phyloP scores from a whole-genome alignment of 805 yeast species.

The Cyberlindnera xishuangbannaensis region DNA sequence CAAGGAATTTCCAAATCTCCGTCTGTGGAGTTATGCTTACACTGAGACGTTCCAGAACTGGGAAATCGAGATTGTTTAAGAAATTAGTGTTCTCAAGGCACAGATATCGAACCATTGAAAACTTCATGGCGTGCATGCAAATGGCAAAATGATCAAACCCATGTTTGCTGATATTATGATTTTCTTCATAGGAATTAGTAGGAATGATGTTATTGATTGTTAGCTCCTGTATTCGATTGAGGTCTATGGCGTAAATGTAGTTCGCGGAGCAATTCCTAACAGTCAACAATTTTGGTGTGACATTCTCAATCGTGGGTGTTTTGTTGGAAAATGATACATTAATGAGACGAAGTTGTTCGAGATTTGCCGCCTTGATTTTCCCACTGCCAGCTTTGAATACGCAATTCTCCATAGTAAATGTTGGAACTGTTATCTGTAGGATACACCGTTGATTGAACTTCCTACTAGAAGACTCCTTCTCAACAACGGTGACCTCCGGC shows the following conservation, averaged over 20 bases:
- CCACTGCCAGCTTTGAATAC: slow-evolving; percentile 1
- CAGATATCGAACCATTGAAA: slow-evolving; percentile 1
- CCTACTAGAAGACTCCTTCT: slow-evolving; percentile 2
- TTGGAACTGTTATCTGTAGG: slow-evolving; percentile 1
- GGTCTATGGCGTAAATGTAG: slow-evolving; percentile 4
- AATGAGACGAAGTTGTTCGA: not conserved
- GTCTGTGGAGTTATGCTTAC: slow-evolving; percentile 1
- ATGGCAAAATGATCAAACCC: slow-evolving; percentile 1
- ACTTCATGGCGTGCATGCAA: slow-evolving; percentile 1
- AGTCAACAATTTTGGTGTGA: slow-evolving; percentile 1
- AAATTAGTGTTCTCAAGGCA: slow-evolving; percentile 6
- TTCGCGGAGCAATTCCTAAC: slow-evolving; percentile 2
- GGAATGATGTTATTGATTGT: slow-evolving; percentile 1
- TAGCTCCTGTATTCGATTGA: not conserved
- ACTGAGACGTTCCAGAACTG: slow-evolving; percentile 1
- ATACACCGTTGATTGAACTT: slow-evolving; percentile 3
- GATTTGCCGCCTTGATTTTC: not conserved
- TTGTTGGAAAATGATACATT: not conserved
- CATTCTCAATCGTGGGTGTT: not conserved
- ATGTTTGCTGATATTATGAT: not conserved
- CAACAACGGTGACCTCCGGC: slow-evolving; percentile 9
- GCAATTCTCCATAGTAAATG: slow-evolving; percentile 3
- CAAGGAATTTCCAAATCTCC: not conserved
- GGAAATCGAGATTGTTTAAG: slow-evolving; percentile 1
- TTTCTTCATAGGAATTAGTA: not conserved